Conservation (phyloP, 768 basidiomycete species). For the Hypholoma fasciculare region DNA sequence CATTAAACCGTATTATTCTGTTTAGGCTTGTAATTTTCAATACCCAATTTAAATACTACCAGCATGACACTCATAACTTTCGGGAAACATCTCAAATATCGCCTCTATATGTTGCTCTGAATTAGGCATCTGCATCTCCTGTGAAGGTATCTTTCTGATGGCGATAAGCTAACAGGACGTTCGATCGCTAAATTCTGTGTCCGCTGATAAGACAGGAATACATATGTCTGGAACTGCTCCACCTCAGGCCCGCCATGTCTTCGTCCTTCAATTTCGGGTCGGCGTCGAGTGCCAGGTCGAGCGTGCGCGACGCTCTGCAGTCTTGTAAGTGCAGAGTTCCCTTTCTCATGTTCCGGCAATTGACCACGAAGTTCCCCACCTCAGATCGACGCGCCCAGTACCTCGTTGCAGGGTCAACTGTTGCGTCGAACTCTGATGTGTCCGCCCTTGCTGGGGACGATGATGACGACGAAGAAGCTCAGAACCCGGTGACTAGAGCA, state of each 20-base stretch:
- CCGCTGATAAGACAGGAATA: neutral
- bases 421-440: conserved; percentile 48
- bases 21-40: conserved; percentile 3
- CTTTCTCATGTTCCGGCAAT: neutral
- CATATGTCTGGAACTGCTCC: neutral
- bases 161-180: neutral
- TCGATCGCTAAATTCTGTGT: neutral
- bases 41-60: conserved; percentile 5
- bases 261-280: conserved; percentile 44
- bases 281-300: conserved; percentile 43
- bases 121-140: neutral
- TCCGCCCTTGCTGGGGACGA: conserved; percentile 36
- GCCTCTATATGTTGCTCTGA: no score
- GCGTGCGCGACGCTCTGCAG: conserved; percentile 55
- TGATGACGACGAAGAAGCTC: conserved; percentile 36
- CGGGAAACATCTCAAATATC: no score
- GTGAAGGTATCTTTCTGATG: neutral
- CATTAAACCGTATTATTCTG: conserved; percentile 3
- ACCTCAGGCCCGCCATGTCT: conserved; percentile 31
- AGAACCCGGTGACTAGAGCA: conserved; percentile 5
- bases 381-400: conserved; percentile 71
- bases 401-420: conserved; percentile 58
- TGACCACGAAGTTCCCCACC: conserved; percentile 5
- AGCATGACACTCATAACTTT: neutral
- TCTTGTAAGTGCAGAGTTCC: conserved; percentile 46